Conservation (phyloP, 2,329 filamentous ascomycete genomes). For the Fusarium piperis region DNA sequence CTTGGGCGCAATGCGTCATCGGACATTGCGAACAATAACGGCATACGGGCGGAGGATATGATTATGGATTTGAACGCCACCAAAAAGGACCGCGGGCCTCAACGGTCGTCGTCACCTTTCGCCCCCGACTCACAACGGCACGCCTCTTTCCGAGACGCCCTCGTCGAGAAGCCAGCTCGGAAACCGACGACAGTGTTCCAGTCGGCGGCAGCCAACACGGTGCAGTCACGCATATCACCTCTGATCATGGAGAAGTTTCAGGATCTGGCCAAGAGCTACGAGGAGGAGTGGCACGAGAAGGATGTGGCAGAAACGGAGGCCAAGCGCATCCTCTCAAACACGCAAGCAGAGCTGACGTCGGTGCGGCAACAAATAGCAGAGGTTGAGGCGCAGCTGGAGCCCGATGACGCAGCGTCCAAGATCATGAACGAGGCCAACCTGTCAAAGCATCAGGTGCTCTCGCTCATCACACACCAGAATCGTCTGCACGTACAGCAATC, state of each 20-base stretch:
- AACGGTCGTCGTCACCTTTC: conserved; percentile 80
- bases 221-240: conserved; percentile 75
- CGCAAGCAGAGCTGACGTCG: conserved; percentile 72
- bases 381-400: conserved; percentile 64
- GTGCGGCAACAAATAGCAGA: conserved; percentile 69
- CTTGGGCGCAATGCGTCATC: conserved; percentile 83
- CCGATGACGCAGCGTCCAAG: conserved; percentile 63
- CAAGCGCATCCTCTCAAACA: conserved; percentile 71
- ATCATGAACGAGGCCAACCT: conserved; percentile 61
- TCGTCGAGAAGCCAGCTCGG: conserved; percentile 53
- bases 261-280: conserved; percentile 75
- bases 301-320: conserved; percentile 75
- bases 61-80: conserved; percentile 79
- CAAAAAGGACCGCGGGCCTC: conserved; percentile 72
- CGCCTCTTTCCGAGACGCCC: conserved; percentile 62
- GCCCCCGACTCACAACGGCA: conserved; percentile 69
- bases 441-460: conserved; percentile 59
- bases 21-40: conserved; percentile 82
- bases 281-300: conserved; percentile 79
- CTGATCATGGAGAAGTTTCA: conserved; percentile 78
- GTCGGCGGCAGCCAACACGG: conserved; percentile 73
- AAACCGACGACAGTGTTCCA: conserved; percentile 58
- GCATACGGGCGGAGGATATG: conserved; percentile 85
- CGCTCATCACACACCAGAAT: conserved; percentile 62
- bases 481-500: conserved; percentile 62